Percentiles rank a stretch among this genome's conserved stretches.
Evolutionary conservation across 371 early-diverging fungal genomes (phyloP).

Genomic region (Mucor irregularis): DNA sequence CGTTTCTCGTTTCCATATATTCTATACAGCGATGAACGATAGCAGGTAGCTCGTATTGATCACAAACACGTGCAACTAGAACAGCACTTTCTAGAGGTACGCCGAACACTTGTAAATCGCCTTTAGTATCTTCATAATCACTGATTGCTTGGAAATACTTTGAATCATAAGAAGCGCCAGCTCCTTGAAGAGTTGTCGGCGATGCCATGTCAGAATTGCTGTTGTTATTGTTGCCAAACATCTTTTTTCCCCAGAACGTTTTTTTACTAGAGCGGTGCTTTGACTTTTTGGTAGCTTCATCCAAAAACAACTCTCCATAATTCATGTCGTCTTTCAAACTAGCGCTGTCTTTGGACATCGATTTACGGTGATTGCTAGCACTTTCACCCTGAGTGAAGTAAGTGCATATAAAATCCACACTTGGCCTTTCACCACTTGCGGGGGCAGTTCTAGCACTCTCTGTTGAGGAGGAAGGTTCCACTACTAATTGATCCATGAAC

Average conservation of each 20-base stretch:
- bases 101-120: conserved; percentile 68
- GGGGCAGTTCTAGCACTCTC: background rate
- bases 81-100: conserved; percentile 68
- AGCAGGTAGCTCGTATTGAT: conserved; percentile 82
- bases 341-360: background rate
- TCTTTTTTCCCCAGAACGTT: conserved; percentile 8
- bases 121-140: conserved; percentile 22
- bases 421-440: background rate
- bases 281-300: conserved; percentile 11
- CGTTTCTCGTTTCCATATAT: conserved; percentile 84
- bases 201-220: too few relatives aligned
- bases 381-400: too few relatives aligned
- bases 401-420: conserved; percentile 1
- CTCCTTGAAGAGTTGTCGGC: background rate
- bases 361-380: background rate
- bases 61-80: conserved; percentile 60
- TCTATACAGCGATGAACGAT: conserved; percentile 95
- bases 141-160: background rate
- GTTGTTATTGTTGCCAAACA: conserved; percentile 5
- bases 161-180: conserved; percentile 6
- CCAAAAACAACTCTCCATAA: conserved; percentile 8
- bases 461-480: conserved; percentile 14
- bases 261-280: conserved; percentile 21
- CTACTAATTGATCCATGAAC: background rate
- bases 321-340: background rate